Evolutionary conservation across 2,329 filamentous ascomycete genomes (phyloP).

Genomic region (Lachnellula cervina): DNA sequence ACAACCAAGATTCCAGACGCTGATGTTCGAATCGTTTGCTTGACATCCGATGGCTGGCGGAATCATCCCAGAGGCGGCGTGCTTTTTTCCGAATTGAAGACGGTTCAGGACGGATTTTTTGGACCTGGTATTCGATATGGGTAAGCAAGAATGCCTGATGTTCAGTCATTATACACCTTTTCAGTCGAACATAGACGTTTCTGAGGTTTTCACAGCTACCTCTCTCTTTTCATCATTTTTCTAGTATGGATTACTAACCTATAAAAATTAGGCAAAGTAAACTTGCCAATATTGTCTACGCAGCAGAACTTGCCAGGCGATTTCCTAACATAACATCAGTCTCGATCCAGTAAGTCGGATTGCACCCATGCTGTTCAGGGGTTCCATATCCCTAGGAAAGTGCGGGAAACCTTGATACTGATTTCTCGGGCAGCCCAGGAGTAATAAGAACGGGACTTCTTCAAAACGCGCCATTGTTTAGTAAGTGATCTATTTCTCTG

Average conservation of each 20-base stretch:
- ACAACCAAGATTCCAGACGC: slow-evolving; percentile 14
- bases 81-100: slow-evolving; percentile 6
- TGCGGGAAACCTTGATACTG: too few relatives aligned
- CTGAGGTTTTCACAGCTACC: background rate
- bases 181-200: background rate
- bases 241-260: background rate
- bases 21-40: slow-evolving; percentile 21
- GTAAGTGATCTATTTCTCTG: background rate
- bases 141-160: background rate
- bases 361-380: too few relatives aligned
- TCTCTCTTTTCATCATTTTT: background rate
- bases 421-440: slow-evolving; percentile 30
- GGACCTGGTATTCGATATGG: slow-evolving; percentile 6
- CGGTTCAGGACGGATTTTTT: slow-evolving; percentile 6
- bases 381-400: too few relatives aligned
- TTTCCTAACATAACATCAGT: slow-evolving; percentile 36
- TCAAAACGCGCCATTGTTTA: background rate
- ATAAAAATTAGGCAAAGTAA: slow-evolving; percentile 40
- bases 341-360: slow-evolving; percentile 30
- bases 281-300: slow-evolving; percentile 43
- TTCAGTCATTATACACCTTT: background rate
- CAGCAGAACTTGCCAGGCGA: slow-evolving; percentile 36
- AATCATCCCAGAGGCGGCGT: slow-evolving; percentile 8
- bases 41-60: slow-evolving; percentile 10
- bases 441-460: slow-evolving; percentile 12